Conservation (phyloP, 441 rosid species). For the Erodium chrysanthum region DNA sequence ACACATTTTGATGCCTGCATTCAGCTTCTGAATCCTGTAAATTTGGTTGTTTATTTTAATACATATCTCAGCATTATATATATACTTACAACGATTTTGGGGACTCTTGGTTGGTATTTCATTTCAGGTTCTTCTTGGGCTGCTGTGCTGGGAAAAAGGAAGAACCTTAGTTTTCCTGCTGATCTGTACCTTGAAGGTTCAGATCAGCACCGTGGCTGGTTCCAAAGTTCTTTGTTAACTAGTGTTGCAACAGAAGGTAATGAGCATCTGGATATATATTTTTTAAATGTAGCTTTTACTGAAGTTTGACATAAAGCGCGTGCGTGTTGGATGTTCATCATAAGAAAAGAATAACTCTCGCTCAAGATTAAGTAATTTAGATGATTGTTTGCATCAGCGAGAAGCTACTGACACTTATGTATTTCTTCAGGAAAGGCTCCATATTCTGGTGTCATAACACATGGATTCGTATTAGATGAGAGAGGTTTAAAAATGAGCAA, state of each 20-base stretch:
- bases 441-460: constrained; percentile 74
- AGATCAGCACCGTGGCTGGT: constrained; percentile 99
- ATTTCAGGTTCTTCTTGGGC: constrained; percentile 95
- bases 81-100: constrained; percentile 9
- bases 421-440: constrained; percentile 74
- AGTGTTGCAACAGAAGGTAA: constrained; percentile 83
- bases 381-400: neutral
- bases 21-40: constrained; percentile 10
- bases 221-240: constrained; percentile 88
- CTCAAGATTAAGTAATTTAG: neutral
- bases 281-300: too few relatives aligned
- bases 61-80: neutral
- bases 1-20: constrained; percentile 9
- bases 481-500: constrained; percentile 97
- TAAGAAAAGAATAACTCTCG: neutral
- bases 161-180: constrained; percentile 63
- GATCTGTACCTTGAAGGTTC: constrained; percentile 95
- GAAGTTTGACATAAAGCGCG: too few relatives aligned
- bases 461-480: constrained; percentile 98
- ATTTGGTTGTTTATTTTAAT: neutral
- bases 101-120: constrained; percentile 18
- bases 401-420: constrained; percentile 19
- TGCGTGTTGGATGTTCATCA: constrained; percentile 1
- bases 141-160: constrained; percentile 71
- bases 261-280: neutral